Evolutionary conservation across 768 basidiomycete genomes (phyloP), one percentile per base, ranked within the genome.

Genomic region (Leucocoprinus birnbaumii): DNA sequence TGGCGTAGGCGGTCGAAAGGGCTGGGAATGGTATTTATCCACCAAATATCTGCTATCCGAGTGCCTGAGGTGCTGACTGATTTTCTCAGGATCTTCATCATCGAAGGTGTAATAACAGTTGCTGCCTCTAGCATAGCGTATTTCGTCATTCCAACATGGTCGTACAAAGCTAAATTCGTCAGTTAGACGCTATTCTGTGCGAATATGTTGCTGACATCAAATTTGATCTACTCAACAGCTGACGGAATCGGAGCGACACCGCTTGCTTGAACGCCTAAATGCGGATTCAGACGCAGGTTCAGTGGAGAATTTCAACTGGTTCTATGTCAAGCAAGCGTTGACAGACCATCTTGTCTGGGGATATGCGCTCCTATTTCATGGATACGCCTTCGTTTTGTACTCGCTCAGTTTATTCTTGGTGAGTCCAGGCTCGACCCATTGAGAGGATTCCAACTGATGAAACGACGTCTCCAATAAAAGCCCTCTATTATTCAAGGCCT

Each of bases 311-410:
- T 86, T 87, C 55, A 71, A 77, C 35, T 86, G 85, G 84, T 60
- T 65, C 40, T 82, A 78, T 44, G 83, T 84, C 38, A 68, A 70
- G 13, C 80, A 83, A 58, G 82, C 83, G 6, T 70, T 83, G 57
- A 73, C 68, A 44, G 82, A 87, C 58, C 83, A 78, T 55, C 68
- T 85, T 14, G 79, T 82, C 13, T 84, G 82, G 80, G 78, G 70
- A 3, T 86, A 86, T 62, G 80, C 80, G 0, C 61, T 83, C 18
- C 68, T 85, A 1, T 85, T 85, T 66, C 84, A 85, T 56, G 83
- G 80, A 1, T 83, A 80, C 60, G 78, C 84, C 2, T 84, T 83
- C 59, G 81, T 78, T 9, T 60, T 80, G 19, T 84, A 83, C 61
- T 81, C 82, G 14, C 62, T 83, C 58, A 82, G 80, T 64, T 66